phyloP scores from a whole-genome alignment of 1,139 yeast species.

The Hemisphaericaspora lyxosophila region DNA sequence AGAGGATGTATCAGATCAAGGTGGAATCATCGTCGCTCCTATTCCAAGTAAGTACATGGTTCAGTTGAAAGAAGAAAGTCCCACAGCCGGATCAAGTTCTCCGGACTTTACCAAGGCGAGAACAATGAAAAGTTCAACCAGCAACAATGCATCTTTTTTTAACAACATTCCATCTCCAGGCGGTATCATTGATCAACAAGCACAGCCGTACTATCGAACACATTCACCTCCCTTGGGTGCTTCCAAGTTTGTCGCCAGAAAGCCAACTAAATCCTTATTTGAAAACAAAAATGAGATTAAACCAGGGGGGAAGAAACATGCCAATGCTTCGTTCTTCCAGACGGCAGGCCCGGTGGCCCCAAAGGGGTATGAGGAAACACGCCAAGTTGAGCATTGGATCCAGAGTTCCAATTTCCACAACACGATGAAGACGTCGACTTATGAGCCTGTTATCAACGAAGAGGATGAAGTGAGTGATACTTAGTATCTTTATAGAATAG shows the following conservation, averaged over 20 bases:
- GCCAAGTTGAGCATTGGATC: conserved; percentile 15
- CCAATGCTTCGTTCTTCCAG: conserved; percentile 5
- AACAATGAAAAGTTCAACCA: not conserved
- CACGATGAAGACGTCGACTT: conserved; percentile 13
- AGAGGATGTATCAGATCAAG: conserved; percentile 29
- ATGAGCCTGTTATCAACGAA: conserved; percentile 27
- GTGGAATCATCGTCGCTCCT: conserved; percentile 18
- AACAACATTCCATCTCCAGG: not conserved
- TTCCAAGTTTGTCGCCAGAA: conserved; percentile 17
- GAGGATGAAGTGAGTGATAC: conserved; percentile 23
- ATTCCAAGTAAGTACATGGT: conserved; percentile 7
- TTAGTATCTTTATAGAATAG: not conserved
- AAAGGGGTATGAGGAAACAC: conserved; percentile 13
- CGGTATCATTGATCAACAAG: not conserved
- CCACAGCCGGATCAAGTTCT: conserved; percentile 16
- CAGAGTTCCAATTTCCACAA: conserved; percentile 7
- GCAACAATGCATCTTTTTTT: not conserved
- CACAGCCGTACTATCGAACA: conserved; percentile 18
- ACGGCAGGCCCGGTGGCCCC: conserved; percentile 5
- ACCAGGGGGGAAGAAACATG: not conserved
- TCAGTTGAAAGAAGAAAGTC: not conserved
- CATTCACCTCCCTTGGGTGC: conserved; percentile 38
- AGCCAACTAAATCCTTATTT: not conserved
- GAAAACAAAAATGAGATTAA: conserved; percentile 1
- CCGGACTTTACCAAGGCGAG: conserved; percentile 22